Base-by-base conservation (phyloP, 148 eudicot genomes). In the Camellia lanceoleosa region DNA sequence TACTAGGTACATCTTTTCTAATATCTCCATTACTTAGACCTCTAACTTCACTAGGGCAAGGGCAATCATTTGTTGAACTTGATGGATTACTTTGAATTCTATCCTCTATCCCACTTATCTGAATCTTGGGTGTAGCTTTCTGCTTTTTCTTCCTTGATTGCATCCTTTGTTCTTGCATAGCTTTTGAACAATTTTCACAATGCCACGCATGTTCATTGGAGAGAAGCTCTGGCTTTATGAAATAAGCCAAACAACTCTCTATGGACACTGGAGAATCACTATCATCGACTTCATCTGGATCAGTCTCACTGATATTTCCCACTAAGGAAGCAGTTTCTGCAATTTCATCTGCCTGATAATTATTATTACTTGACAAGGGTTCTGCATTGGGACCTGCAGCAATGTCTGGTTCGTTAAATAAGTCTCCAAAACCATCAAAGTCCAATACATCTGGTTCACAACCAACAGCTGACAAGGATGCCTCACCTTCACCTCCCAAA, bases 241-340 rank as follows among this genome's bases (percentile, higher is more conserved):
- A 94, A 86, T 75, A 84, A 7, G 92, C 84, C 85, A 96, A 86
- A 85, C 99, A 96, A 77, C 90, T 89, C 89, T 94, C 94, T 51
- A 96, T 80, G 1, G 99, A 91, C 65, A 96, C 95, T 52, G 90
- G 94, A 81, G 97, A 90, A 87, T 91, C 84, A 76, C 91, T 78
- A 82, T 92, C 77, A 82, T 93, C 99, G 71, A 96, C 94, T 86
- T 93, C 97, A 88, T 94, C 94, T 38, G 92, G 91, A 85, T 92
- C 95, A 80, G 99, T 92, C 67, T 89, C 98, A 52, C 95, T 90
- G 78, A 71, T 88, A 79, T 87, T 86, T 77, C 86, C 90, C 58
- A 75, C 78, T 30, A 54, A 46, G 52, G 79, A 81, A 56, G 90
- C 89, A 80, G 79, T 87, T 75, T 80, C 86, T 42, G 79, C 47